Conservation (phyloP, 805 yeast genomes). For the Ogataea parapolymorpha region DNA sequence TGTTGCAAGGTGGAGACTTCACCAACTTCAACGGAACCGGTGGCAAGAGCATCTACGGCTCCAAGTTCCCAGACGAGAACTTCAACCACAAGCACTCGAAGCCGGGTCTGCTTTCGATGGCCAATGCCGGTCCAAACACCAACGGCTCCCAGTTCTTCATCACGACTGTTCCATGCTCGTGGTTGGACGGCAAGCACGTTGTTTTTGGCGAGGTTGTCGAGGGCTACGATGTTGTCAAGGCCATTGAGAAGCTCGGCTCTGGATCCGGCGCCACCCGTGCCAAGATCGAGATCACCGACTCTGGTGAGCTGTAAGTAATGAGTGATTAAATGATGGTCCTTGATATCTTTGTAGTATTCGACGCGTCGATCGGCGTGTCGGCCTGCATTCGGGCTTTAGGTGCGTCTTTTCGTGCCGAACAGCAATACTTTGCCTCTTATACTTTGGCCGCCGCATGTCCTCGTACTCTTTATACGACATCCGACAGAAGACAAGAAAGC, state of each 20-base stretch:
- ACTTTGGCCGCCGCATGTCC: slow-evolving; percentile 2
- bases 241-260: slow-evolving; percentile 68
- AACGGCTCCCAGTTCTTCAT: slow-evolving; percentile 90
- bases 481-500: slow-evolving; percentile 33
- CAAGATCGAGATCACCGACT: slow-evolving; percentile 52
- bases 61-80: slow-evolving; percentile 58
- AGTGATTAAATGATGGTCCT: slow-evolving; percentile 1
- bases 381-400: background rate
- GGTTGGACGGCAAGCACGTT: slow-evolving; percentile 78
- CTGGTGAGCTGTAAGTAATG: slow-evolving; percentile 50
- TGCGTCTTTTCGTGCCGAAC: background rate
- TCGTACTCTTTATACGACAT: slow-evolving; percentile 25
- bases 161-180: slow-evolving; percentile 73
- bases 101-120: slow-evolving; percentile 87
- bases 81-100: slow-evolving; percentile 69
- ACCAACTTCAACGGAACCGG: slow-evolving; percentile 88
- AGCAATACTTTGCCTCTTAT: slow-evolving; percentile 2
- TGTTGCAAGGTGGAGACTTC: slow-evolving; percentile 95
- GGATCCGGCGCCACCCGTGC: slow-evolving; percentile 48
- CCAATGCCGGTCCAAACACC: slow-evolving; percentile 90
- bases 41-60: slow-evolving; percentile 84
- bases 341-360: background rate
- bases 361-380: slow-evolving; percentile 1
- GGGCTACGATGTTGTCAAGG: slow-evolving; percentile 72
- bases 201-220: slow-evolving; percentile 74